phyloP scores from a whole-genome alignment of 352 stramenopile genomes.

The Pythium sukuiense region DNA sequence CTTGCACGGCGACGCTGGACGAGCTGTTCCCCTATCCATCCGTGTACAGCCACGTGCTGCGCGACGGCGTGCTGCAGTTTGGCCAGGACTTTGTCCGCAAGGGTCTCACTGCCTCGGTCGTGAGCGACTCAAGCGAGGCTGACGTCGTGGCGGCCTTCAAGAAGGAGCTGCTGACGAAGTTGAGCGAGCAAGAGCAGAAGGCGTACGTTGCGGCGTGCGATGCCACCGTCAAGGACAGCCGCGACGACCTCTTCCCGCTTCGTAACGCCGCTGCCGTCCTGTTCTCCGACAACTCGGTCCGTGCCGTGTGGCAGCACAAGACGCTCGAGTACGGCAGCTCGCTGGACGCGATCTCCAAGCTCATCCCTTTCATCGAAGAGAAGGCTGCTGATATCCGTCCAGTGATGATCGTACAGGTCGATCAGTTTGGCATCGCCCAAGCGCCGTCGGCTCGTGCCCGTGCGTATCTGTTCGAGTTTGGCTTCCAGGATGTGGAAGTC shows the following conservation, averaged over 20 bases:
- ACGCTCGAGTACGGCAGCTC: slow-evolving; percentile 67
- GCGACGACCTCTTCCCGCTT: slow-evolving; percentile 77
- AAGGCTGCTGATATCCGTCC: slow-evolving; percentile 20
- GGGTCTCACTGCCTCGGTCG: slow-evolving; percentile 4
- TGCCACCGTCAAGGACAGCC: slow-evolving; percentile 37
- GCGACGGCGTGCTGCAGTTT: slow-evolving; percentile 49
- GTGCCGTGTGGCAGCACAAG: slow-evolving; percentile 56
- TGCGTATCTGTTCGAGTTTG: slow-evolving; percentile 85
- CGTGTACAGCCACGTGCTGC: slow-evolving; percentile 64
- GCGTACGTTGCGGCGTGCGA: slow-evolving; percentile 42
- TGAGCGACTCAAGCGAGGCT: background rate
- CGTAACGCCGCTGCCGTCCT: slow-evolving; percentile 74
- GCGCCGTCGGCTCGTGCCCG: slow-evolving; percentile 79
- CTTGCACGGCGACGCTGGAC: slow-evolving; percentile 55
- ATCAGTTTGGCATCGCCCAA: slow-evolving; percentile 90
- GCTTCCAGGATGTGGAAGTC: slow-evolving; percentile 40
- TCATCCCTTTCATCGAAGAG: slow-evolving; percentile 57
- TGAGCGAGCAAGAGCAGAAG: slow-evolving; percentile 11
- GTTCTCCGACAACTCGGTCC: slow-evolving; percentile 67
- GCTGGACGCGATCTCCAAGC: slow-evolving; percentile 56
- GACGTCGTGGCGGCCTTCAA: slow-evolving; percentile 3
- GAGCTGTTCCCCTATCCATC: slow-evolving; percentile 87
- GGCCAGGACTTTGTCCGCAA: slow-evolving; percentile 35
- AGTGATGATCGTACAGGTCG: slow-evolving; percentile 71
- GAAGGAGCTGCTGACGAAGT: background rate